Conservation (phyloP, 1,284 basidiomycete species). For the Trichosporon asahii region DNA sequence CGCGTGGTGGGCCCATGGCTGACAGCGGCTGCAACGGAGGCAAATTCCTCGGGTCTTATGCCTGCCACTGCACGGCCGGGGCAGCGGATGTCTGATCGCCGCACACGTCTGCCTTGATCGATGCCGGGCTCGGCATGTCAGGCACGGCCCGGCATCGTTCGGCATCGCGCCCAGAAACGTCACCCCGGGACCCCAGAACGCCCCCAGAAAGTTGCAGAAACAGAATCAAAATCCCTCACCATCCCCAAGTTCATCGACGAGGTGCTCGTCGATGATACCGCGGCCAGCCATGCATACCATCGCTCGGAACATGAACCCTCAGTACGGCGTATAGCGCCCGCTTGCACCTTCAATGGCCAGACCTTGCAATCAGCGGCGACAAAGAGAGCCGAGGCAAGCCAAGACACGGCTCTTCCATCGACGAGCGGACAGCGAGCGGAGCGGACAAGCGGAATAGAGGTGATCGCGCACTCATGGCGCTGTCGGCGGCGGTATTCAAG, state of each 20-base stretch:
- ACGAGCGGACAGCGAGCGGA: not conserved
- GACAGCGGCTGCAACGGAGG: not conserved
- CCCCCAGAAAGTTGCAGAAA: not conserved
- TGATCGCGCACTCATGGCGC: not conserved
- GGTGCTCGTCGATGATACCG: not conserved
- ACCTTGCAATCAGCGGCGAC: not conserved
- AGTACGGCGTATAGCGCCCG: not conserved
- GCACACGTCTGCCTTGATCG: not conserved
- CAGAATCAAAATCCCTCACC: not conserved
- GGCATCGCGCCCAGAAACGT: too few species aligned
- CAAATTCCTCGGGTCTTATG: not conserved
- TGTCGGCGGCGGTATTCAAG: too few species aligned
- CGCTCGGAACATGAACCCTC: not conserved
- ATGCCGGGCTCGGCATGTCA: not conserved
- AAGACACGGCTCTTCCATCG: not conserved
- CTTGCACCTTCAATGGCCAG: not conserved
- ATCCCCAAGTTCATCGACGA: not conserved
- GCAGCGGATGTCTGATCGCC: not conserved
- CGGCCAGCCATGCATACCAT: not conserved
- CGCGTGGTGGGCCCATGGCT: not conserved
- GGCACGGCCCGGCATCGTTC: not conserved
- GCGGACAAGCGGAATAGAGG: not conserved
- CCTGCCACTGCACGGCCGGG: not conserved
- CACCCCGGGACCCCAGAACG: not conserved
- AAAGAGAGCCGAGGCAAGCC: not conserved